Evolutionary conservation across 2,329 filamentous ascomycete species (phyloP).

Genomic region (Xylaria sp.): DNA sequence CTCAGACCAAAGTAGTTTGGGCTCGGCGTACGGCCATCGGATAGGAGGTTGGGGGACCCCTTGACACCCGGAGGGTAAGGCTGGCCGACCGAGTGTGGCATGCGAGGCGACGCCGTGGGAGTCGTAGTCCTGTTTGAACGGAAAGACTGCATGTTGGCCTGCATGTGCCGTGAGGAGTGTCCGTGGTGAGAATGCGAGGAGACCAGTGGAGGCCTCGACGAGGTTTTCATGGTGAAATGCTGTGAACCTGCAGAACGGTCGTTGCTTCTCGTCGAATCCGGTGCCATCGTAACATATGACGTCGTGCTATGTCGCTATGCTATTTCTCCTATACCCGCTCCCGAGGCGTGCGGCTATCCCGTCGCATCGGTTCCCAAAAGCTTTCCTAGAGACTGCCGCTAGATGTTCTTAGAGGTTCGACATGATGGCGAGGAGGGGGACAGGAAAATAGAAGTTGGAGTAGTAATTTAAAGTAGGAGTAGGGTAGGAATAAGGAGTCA

Average conservation of each 20-base stretch:
- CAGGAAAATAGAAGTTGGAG: neutral
- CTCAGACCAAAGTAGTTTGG: conserved; percentile 90
- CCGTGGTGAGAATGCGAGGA: conserved; percentile 47
- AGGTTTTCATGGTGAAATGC: conserved; percentile 53
- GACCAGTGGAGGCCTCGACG: conserved; percentile 46
- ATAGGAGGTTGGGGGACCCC: conserved; percentile 52
- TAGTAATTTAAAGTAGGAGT: too few species aligned
- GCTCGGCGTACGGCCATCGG: conserved; percentile 66
- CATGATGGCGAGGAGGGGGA: conserved; percentile 21
- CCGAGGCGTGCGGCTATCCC: neutral
- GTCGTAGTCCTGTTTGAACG: conserved; percentile 59
- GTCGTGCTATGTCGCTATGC: conserved; percentile 39
- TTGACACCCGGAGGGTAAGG: conserved; percentile 59
- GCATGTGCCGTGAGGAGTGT: conserved; percentile 51
- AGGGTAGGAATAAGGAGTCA: neutral
- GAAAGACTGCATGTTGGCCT: conserved; percentile 55
- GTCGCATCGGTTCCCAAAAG: conserved; percentile 19
- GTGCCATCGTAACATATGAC: conserved; percentile 47
- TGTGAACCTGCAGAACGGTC: conserved; percentile 45
- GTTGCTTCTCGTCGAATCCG: conserved; percentile 46
- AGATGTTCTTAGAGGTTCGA: conserved; percentile 25
- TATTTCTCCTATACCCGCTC: neutral
- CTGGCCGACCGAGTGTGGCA: conserved; percentile 66
- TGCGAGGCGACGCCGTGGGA: conserved; percentile 63
- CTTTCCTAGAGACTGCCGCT: conserved; percentile 26